These are phyloP conservation scores for Boletus pseudopeckii DNA, from an alignment of 768 basidiomycete species.

Conservation along the genomic window DNA sequence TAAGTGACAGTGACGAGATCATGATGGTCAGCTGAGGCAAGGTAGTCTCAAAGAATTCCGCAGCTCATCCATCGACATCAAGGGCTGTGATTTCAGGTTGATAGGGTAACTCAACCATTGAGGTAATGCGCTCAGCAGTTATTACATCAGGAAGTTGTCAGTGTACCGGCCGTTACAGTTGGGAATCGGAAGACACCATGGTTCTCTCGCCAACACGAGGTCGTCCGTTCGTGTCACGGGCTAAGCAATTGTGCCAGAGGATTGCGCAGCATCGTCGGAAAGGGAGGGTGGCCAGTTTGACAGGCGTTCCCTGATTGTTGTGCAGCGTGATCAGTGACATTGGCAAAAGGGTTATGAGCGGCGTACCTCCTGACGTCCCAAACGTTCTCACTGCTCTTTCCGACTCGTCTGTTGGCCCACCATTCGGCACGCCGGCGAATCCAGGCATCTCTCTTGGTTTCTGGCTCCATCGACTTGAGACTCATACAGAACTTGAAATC, in stretches of 20 bases:
- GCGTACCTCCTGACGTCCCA: constrained; percentile 87
- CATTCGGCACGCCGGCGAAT: constrained; percentile 84
- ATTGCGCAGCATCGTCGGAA: constrained; percentile 17
- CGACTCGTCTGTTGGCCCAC: constrained; percentile 81
- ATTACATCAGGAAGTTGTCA: not conserved
- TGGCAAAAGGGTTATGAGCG: not conserved
- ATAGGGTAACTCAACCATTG: not conserved
- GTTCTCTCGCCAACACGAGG: not conserved
- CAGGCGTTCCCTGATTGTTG: constrained; percentile 18
- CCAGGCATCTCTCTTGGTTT: constrained; percentile 80
- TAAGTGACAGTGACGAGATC: constrained; percentile 2
- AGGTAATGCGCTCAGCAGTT: not conserved
- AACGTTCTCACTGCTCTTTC: constrained; percentile 88
- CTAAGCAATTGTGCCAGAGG: constrained; percentile 25
- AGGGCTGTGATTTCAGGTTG: not conserved
- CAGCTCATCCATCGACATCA: not conserved
- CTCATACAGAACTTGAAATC: constrained; percentile 96
- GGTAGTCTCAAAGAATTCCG: too few species aligned
- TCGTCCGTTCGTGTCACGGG: not conserved
- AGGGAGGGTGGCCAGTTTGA: constrained; percentile 30
- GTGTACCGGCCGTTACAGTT: not conserved
- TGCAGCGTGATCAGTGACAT: not conserved
- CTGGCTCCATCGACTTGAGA: constrained; percentile 72
- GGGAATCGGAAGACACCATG: not conserved
- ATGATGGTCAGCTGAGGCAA: constrained; percentile 2